phyloP scores from a whole-genome alignment of 208 protist species.

The Trypanosoma congolense region DNA sequence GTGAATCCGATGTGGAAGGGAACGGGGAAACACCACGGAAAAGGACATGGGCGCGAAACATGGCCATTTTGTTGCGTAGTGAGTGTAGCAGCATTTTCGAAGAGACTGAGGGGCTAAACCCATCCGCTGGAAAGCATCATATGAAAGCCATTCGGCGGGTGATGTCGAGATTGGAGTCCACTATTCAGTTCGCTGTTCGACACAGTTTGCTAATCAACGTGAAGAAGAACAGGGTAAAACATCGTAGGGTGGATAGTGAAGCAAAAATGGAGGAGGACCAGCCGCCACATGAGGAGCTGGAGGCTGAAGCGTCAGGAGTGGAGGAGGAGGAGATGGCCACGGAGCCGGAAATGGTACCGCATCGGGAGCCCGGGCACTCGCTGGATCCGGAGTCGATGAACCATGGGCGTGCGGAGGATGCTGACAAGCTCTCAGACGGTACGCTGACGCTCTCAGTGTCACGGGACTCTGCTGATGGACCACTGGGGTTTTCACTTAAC shows the following conservation, averaged over 20 bases:
- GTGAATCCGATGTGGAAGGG: slow-evolving; percentile 10
- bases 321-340: too few relatives aligned
- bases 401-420: too few relatives aligned
- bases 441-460: too few relatives aligned
- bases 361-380: too few relatives aligned
- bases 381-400: too few relatives aligned
- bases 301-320: too few relatives aligned
- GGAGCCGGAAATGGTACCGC: too few relatives aligned
- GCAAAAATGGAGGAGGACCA: too few relatives aligned
- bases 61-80: slow-evolving; percentile 22
- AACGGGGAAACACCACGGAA: slow-evolving; percentile 9
- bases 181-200: slow-evolving; percentile 34
- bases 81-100: slow-evolving; percentile 30
- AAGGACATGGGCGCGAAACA: slow-evolving; percentile 32
- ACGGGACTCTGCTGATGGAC: slow-evolving; percentile 13
- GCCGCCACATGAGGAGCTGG: too few relatives aligned
- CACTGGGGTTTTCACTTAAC: slow-evolving; percentile 50
- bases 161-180: slow-evolving; percentile 45
- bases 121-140: neutral
- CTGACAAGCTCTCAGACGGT: too few relatives aligned
- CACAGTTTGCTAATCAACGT: slow-evolving; percentile 53
- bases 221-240: slow-evolving; percentile 8
- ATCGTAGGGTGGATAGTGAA: neutral
- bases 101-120: slow-evolving; percentile 37
- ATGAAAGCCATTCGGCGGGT: slow-evolving; percentile 22